Conservation (phyloP, 1,139 yeast species). For the Chernovozyma aurita region DNA sequence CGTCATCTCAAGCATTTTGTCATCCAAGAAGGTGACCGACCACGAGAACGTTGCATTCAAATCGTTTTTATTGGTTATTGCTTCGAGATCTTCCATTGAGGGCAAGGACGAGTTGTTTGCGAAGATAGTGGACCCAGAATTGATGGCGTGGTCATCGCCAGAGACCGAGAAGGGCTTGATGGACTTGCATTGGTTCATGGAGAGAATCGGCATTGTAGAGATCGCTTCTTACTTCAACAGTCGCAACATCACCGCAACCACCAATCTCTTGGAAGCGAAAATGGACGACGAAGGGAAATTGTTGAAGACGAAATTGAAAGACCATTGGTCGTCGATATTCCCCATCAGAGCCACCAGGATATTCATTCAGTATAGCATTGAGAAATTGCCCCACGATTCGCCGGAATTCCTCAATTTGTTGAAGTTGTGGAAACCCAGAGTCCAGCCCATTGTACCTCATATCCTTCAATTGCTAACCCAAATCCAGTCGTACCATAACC, state of each 20-base stretch:
- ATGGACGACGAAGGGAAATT: constrained; percentile 90
- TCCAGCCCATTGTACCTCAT: constrained; percentile 88
- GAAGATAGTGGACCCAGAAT: constrained; percentile 86
- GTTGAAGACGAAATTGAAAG: constrained; percentile 72
- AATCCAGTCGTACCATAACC: constrained; percentile 91
- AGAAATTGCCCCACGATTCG: constrained; percentile 74
- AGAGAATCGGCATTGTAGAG: constrained; percentile 87
- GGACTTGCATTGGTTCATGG: constrained; percentile 97
- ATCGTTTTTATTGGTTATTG: constrained; percentile 84
- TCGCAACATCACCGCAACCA: constrained; percentile 72
- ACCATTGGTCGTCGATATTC: constrained; percentile 90
- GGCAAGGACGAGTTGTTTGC: constrained; percentile 73
- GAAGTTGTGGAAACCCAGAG: constrained; percentile 86
- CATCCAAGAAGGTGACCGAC: constrained; percentile 69
- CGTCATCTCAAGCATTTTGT: constrained; percentile 70
- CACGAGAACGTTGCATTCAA: constrained; percentile 94
- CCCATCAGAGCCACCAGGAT: constrained; percentile 95
- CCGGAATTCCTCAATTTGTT: constrained; percentile 71
- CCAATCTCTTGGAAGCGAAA: constrained; percentile 68
- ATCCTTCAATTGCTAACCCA: constrained; percentile 82
- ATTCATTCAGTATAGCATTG: constrained; percentile 92
- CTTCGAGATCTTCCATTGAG: constrained; percentile 74
- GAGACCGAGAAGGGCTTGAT: constrained; percentile 83
- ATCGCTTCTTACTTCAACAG: constrained; percentile 87
- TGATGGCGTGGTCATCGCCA: constrained; percentile 90